Base-by-base conservation (phyloP, 768 basidiomycete genomes). In the Tephrocybe sp. region DNA sequence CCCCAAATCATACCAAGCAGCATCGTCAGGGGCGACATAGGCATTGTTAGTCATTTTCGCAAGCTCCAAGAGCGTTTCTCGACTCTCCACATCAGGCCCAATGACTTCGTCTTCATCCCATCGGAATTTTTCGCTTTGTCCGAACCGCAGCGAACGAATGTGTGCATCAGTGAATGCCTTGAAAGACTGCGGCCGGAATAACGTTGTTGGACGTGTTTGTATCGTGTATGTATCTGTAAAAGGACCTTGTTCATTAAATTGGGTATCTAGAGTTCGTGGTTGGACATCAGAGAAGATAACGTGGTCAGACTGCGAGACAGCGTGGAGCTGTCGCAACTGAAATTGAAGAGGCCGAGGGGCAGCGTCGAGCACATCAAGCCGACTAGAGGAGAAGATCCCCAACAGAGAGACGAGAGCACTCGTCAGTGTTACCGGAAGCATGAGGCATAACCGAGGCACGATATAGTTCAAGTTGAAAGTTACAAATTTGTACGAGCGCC, bases 21-120 rank as follows among this genome's bases (percentile, higher is more conserved):
- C 51, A 47, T 87, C 82, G 7, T 76, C 74, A 0, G 82, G 82
- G 9, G 73, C 61, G 13, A 87, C 68, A 71, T 98, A 98, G 40
- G 96, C 92, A 62, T 98, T 92, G 60, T 86, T 90, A 32, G 92
- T 82, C 91, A 99, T 98, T 80, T 92, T 97, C 9, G 94, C 96
- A 39, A 99, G 77, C 51, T 82, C 72, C 27, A 89, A 73, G 25
- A 98, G 69, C 2, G 90, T 88, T 53, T 86, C 81, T 35, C 91
- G 75, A 43, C 79, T 82, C 59, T 84, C 82, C 18, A 90, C 78
- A 65, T 98, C 84, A 2, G 96, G 96, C 0, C 73, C 88, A 2
- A 71, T 46, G 1, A 92, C 71, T 51, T 89, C 86, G 5, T 84
- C 80, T 60, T 88, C 86, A 8, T 86, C 80, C 94, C 95, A 98